Evolutionary conservation across 1,284 basidiomycete genomes (phyloP).

Genomic region (Chiua sp.): DNA sequence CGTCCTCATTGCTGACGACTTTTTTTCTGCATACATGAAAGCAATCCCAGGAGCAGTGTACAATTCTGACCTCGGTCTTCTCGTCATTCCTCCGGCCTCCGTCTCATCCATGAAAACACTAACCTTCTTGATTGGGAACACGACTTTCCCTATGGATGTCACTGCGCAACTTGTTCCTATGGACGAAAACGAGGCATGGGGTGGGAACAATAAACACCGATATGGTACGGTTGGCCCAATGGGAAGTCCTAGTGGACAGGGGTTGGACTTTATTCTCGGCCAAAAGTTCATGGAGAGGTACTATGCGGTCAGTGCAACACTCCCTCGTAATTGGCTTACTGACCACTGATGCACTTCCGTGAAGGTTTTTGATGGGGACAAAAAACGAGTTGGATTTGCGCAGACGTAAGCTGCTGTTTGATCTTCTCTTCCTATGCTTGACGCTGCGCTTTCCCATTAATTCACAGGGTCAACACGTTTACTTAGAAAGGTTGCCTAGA

Average conservation of each 20-base stretch:
- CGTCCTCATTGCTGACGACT: neutral
- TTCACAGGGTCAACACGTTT: neutral
- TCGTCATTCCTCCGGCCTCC: neutral
- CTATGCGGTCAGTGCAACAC: constrained; percentile 7
- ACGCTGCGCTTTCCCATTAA: neutral
- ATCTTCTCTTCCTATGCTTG: neutral
- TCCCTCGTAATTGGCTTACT: neutral
- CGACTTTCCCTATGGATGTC: neutral
- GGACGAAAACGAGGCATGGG: constrained; percentile 11
- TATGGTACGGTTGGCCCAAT: constrained; percentile 4
- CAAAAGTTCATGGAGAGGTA: constrained; percentile 19
- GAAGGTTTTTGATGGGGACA: neutral
- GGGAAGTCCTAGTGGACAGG: constrained; percentile 3
- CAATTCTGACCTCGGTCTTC: neutral
- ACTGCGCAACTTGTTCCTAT: neutral
- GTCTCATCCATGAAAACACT: neutral
- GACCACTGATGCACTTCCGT: neutral
- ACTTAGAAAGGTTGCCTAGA: neutral
- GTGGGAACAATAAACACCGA: neutral
- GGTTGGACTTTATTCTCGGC: constrained; percentile 18
- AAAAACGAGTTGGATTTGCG: neutral
- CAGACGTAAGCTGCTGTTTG: neutral
- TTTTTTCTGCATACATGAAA: neutral
- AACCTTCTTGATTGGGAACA: neutral
- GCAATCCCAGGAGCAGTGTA: neutral